Evolutionary conservation across 495 filamentous ascomycete genomes (phyloP).

Genomic region (Neurospora sp.): DNA sequence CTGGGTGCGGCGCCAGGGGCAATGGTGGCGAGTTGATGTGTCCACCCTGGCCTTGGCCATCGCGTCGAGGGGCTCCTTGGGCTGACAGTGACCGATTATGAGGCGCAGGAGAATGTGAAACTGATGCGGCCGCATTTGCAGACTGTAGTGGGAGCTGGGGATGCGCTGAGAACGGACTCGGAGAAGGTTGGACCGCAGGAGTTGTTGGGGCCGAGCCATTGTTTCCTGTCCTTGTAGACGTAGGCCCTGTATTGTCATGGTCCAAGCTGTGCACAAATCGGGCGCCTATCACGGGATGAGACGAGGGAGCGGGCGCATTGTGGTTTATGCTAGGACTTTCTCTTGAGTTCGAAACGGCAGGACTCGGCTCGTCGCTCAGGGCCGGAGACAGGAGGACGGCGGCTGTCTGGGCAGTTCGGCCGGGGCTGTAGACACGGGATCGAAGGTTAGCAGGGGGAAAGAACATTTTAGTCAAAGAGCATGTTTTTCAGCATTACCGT

Average conservation of each 20-base stretch:
- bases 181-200: not conserved
- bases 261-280: conserved; percentile 15
- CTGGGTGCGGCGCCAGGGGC: not conserved
- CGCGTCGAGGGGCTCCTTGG: not conserved
- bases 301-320: not conserved
- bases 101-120: not conserved
- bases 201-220: not conserved
- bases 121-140: not conserved
- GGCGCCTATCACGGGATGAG: conserved; percentile 13
- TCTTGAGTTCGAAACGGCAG: conserved; percentile 18
- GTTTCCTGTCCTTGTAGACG: not conserved
- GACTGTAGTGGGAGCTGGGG: not conserved
- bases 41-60: not conserved
- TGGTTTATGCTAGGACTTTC: conserved; percentile 19
- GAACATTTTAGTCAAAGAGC: not conserved
- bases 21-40: not conserved
- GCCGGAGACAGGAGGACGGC: conserved; percentile 44
- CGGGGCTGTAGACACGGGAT: not conserved
- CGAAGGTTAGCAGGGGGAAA: not conserved
- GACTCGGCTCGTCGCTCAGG: conserved; percentile 44
- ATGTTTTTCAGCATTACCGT: conserved; percentile 8
- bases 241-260: not conserved
- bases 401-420: conserved; percentile 4
- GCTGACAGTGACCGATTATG: not conserved
- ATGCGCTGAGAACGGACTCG: not conserved